Conservation (phyloP, 208 protist species). For the Acanthamoeba castellanii region DNA sequence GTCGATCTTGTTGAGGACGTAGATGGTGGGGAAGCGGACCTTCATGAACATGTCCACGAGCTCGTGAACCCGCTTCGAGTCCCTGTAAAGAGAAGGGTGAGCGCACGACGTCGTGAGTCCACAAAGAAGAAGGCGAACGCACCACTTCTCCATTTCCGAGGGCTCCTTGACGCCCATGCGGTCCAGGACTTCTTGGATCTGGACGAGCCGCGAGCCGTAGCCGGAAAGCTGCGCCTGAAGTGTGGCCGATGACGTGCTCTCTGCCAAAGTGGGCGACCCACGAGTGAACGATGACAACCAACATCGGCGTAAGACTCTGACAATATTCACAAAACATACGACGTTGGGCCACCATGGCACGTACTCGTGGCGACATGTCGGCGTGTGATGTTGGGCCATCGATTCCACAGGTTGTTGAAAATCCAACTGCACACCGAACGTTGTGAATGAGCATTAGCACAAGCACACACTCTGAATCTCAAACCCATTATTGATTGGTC, state of each 20-base stretch:
- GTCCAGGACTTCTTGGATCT: constrained; percentile 75
- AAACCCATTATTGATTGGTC: neutral
- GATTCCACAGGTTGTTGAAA: constrained; percentile 83
- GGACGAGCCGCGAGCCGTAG: constrained; percentile 77
- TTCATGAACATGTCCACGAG: constrained; percentile 82
- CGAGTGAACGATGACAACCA: neutral
- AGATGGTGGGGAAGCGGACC: constrained; percentile 82
- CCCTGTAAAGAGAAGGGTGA: neutral
- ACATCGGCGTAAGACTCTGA: neutral
- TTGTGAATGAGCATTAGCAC: neutral
- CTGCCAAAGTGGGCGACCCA: constrained; percentile 1
- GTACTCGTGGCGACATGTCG: constrained; percentile 77
- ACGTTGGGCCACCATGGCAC: neutral
- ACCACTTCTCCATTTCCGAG: constrained; percentile 76
- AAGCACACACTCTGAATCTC: neutral
- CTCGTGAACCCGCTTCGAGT: constrained; percentile 34
- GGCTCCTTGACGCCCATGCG: constrained; percentile 76
- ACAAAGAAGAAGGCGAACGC: neutral
- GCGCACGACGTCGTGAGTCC: neutral
- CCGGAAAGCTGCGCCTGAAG: constrained; percentile 81
- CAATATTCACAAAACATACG: too few relatives aligned
- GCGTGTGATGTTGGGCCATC: constrained; percentile 78
- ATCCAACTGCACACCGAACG: constrained; percentile 73
- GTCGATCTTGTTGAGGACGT: constrained; percentile 85
- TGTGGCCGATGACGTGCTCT: constrained; percentile 69